These are phyloP conservation scores for Schwanniomyces etchellsii DNA, from an alignment of 1,139 yeast species.

Conservation along the genomic window DNA sequence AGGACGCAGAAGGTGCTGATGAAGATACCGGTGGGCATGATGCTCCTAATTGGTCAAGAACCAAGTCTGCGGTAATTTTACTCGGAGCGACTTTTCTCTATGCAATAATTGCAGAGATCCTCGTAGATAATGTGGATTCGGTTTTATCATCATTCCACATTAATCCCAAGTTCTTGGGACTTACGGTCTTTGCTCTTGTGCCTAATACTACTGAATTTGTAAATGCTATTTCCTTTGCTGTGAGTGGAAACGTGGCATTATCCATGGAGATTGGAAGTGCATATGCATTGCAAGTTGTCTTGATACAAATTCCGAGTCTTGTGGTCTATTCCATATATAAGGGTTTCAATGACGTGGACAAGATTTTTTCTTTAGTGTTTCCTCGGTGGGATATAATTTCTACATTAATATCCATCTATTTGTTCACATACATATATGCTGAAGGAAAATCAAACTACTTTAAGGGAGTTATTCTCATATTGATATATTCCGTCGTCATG, in stretches of 20 bases:
- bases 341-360: constrained; percentile 30
- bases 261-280: constrained; percentile 99
- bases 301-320: constrained; percentile 87
- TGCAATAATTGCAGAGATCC: constrained; percentile 90
- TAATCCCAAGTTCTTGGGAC: constrained; percentile 84
- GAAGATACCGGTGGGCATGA: constrained; percentile 71
- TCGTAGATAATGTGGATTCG: constrained; percentile 90
- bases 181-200: constrained; percentile 90
- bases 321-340: constrained; percentile 66
- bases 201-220: constrained; percentile 96
- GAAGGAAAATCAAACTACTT: constrained; percentile 96
- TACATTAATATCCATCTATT: constrained; percentile 75
- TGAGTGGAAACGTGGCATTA: constrained; percentile 91
- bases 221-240: constrained; percentile 95
- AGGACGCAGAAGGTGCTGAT: constrained; percentile 19
- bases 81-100: constrained; percentile 80
- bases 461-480: constrained; percentile 84
- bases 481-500: constrained; percentile 71
- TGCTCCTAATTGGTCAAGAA: constrained; percentile 95
- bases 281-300: constrained; percentile 93
- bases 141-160: constrained; percentile 74
- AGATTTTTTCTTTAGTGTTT: constrained; percentile 76
- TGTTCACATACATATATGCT: constrained; percentile 90
- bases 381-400: constrained; percentile 96
- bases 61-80: constrained; percentile 78